Conservation (phyloP, 208 protist genomes). For the Porcisia hertigi region DNA sequence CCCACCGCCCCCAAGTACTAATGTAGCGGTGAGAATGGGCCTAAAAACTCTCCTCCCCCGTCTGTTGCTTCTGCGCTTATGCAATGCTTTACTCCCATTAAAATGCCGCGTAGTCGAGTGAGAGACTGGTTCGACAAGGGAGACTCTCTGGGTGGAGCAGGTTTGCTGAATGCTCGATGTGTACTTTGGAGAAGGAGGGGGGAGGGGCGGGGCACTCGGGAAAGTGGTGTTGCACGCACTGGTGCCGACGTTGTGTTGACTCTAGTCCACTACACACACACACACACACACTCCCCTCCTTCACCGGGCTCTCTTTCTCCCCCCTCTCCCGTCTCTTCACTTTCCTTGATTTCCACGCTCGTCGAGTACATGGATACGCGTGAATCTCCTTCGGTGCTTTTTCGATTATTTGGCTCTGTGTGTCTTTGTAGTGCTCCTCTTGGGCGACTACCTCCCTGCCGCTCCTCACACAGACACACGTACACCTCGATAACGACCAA, state of each 20-base stretch:
- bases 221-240: not conserved
- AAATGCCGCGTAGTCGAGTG: not conserved
- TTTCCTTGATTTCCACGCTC: not conserved
- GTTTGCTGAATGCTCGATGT: not conserved
- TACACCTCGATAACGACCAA: too few species aligned
- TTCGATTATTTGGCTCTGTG: not conserved
- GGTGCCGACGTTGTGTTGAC: not conserved
- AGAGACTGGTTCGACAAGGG: not conserved
- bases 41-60: not conserved
- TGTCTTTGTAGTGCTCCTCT: too few species aligned
- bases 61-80: not conserved
- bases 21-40: not conserved
- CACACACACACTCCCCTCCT: not conserved
- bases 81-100: not conserved
- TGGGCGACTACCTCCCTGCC: too few species aligned
- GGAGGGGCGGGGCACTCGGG: too few species aligned
- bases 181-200: too few species aligned
- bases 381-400: not conserved
- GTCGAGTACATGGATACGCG: not conserved
- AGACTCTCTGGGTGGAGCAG: not conserved
- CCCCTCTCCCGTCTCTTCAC: not conserved
- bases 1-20: slow-evolving; percentile 14
- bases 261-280: not conserved
- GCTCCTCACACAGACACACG: too few species aligned
- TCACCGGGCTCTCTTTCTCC: too few species aligned